Conservation (phyloP, 768 basidiomycete genomes). For the Boletus rubroflammeus region DNA sequence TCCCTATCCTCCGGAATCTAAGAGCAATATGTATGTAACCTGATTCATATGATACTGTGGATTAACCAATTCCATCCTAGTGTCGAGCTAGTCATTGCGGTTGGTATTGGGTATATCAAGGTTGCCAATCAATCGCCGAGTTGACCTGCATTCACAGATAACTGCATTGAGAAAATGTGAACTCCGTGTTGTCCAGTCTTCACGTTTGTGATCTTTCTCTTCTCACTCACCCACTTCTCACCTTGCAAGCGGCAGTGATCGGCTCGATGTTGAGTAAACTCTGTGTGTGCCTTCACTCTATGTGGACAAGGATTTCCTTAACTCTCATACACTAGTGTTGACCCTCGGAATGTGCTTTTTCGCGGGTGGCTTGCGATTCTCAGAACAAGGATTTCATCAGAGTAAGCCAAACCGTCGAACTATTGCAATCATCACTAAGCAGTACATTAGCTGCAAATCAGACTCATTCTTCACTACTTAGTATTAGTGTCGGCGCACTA, state of each 20-base stretch:
- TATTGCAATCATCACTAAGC: conserved; percentile 1
- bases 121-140: neutral
- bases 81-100: conserved; percentile 68
- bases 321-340: conserved; percentile 45
- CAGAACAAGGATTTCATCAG: conserved; percentile 74
- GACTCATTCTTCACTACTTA: conserved; percentile 71
- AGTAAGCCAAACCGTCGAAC: conserved; percentile 42
- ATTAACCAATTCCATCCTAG: conserved; percentile 28
- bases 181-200: conserved; percentile 76
- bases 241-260: conserved; percentile 48
- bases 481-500: conserved; percentile 75
- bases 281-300: conserved; percentile 34
- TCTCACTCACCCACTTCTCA: conserved; percentile 1
- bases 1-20: neutral
- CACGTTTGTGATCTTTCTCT: conserved; percentile 44
- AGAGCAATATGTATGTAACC: conserved; percentile 66
- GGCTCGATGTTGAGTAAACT: conserved; percentile 83
- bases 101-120: conserved; percentile 34
- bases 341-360: conserved; percentile 92
- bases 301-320: conserved; percentile 5
- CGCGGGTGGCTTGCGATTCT: conserved; percentile 73
- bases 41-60: neutral
- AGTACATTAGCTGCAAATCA: conserved; percentile 50
- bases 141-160: conserved; percentile 37
- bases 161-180: conserved; percentile 81